Evolutionary conservation across 106 monocot genomes (phyloP), one percentile per base, ranked within the genome.

Genomic region (Alisma plantagoaquatica): DNA sequence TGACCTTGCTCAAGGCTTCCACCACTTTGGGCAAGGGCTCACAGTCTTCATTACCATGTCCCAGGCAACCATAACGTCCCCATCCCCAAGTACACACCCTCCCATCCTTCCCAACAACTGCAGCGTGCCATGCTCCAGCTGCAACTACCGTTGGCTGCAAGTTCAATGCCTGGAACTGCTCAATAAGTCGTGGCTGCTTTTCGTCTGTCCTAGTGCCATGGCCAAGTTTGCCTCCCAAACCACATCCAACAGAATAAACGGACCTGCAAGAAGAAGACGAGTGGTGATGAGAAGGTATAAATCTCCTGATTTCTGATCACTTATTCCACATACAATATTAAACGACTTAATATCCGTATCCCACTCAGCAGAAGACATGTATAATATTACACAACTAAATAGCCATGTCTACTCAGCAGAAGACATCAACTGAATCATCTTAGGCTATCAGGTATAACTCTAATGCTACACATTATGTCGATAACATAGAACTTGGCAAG

Each of bases 51-150:
- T 79, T 79, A 6, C 90, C 98, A 66, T 98, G 98, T 24, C 98
- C 98, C 58, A 99, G 70, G 55, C 98, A 99, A 38, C 98, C 98
- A 54, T 90, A 99, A 3, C 90, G 70, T 24, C 90, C 90, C 98
- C 98, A 91, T 31, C 98, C 98, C 98, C 98, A 99, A 0, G 98
- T 99, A 66, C 90, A 99, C 2, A 90, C 86, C 14, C 90, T 72
- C 14, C 98, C 98, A 72, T 99, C 90, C 27, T 64, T 64, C 5
- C 90, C 98, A 6, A 99, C 90, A 24, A 99, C 98, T 14, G 98
- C 90, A 27, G 90, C 90, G 45, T 99, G 98, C 90, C 90, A 99
- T 20, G 98, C 90, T 26, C 98, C 98, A 0, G 98, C 98, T 27
- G 98, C 90, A 27, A 99, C 98, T 1, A 73, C 90, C 62, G 58